Conservation (phyloP, 148 eudicot species). For the Gaultheria prostrata region DNA sequence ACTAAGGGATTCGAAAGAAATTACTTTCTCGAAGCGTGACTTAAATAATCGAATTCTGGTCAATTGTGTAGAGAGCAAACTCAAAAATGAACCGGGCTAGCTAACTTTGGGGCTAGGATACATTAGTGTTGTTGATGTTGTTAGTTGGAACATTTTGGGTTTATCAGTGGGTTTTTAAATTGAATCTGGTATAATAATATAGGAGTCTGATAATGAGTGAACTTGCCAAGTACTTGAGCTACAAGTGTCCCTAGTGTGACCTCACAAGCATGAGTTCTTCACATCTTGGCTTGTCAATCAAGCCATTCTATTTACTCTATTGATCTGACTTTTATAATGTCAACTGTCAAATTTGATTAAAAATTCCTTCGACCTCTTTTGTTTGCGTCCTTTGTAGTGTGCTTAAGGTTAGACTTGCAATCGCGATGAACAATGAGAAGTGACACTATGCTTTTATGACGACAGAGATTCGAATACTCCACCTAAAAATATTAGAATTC, state of each 20-base stretch:
- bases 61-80: no score
- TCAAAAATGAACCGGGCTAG: no score
- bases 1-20: no score
- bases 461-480: not conserved
- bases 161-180: not conserved
- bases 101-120: no score
- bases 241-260: not conserved
- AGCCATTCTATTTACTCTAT: not conserved
- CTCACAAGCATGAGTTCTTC: not conserved
- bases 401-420: not conserved
- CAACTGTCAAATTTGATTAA: not conserved
- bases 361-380: not conserved
- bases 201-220: not conserved
- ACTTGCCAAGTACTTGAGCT: not conserved
- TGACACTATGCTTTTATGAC: not conserved
- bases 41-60: no score
- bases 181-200: not conserved
- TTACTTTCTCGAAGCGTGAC: no score
- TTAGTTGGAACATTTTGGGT: not conserved
- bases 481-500: not conserved
- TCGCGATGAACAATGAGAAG: not conserved
- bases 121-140: not conserved
- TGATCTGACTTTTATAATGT: not conserved
- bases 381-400: not conserved
- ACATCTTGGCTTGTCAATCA: not conserved